These are phyloP conservation scores for Diplodia mutila DNA, from an alignment of 2,329 filamentous ascomycete genomes.

Conservation along the genomic window DNA sequence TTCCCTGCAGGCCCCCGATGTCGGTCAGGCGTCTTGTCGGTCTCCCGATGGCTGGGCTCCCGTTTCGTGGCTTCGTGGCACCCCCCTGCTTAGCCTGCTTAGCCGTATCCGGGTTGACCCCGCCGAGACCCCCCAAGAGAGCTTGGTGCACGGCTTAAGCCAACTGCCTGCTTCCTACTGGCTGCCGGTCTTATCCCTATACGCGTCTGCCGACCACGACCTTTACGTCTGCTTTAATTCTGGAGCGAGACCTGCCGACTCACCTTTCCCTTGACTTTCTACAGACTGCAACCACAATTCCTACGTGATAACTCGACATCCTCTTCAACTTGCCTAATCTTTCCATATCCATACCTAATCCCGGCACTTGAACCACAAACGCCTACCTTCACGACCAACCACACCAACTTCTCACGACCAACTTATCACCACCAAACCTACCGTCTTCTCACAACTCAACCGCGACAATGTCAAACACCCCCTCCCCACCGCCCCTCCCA, in stretches of 20 bases:
- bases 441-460: background rate
- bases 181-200: background rate
- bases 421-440: background rate
- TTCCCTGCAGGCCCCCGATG: background rate
- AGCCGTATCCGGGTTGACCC: background rate
- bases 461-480: conserved; percentile 28
- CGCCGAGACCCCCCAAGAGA: background rate
- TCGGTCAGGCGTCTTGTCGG: background rate
- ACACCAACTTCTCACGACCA: too few species aligned
- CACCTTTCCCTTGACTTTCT: background rate
- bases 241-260: background rate
- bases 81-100: background rate
- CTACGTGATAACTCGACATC: background rate
- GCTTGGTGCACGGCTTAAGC: conserved; percentile 9
- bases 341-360: background rate
- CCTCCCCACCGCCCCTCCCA: background rate
- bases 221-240: background rate
- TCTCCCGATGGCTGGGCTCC: background rate
- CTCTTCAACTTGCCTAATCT: background rate
- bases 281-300: background rate
- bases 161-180: background rate
- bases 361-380: background rate
- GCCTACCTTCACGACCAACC: background rate
- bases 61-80: background rate
- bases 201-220: conserved; percentile 1